Evolutionary conservation across 306 rosid species (phyloP), one percentile per base, ranked within the genome.

Genomic region (Cucurbita argyrosperma): DNA sequence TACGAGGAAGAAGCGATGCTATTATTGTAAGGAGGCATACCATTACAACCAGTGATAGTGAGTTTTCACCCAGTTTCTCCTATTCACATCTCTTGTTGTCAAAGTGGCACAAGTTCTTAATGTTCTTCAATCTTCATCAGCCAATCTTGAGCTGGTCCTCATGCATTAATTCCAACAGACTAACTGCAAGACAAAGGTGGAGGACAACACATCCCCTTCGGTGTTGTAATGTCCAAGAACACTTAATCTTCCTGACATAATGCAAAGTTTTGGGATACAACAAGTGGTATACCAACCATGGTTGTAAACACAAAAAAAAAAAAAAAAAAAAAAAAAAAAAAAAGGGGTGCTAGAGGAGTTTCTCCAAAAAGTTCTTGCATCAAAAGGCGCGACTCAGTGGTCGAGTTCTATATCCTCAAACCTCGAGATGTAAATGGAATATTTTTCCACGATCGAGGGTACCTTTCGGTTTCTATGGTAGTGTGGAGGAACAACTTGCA

Each of bases 121-220:
- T 38, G 51, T 52, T 52, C 16, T 42, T 74, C 72, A 8, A 5
- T 10, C 7, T 21, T 59, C 45, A 12, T 58, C 30, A 2, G 15
- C 3, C 26, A 51, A 19, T 59, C 2, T 56, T 52, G 57, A 16
- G 35, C 4, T 7, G 56, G n/a, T 58, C 64, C 58, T 74, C 38
- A n/a, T 63, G 38, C 6, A 63, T 79, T 78, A 94, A 97, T 90
- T 84, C 98, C 98, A n/a, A n/a, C 2, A 83, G 90, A 77, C 63
- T 94, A 74, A 90, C 98, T 13, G 97, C 94, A 64, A 89, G 98
- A 79, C 94, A 90, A 77, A 96, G 97, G n/a, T 57, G 96, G 98
- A 45, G 96, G 85, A 21, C 96, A 89, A n/a, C 78, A 90, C 82
- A n/a, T 88, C 97, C 98, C 1, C 76, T 85, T 64, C 90, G 97